Percentiles rank a stretch among this genome's conserved stretches.
Conservation (phyloP, 2,329 filamentous ascomycete genomes). For the Fusarium tuaranense region DNA sequence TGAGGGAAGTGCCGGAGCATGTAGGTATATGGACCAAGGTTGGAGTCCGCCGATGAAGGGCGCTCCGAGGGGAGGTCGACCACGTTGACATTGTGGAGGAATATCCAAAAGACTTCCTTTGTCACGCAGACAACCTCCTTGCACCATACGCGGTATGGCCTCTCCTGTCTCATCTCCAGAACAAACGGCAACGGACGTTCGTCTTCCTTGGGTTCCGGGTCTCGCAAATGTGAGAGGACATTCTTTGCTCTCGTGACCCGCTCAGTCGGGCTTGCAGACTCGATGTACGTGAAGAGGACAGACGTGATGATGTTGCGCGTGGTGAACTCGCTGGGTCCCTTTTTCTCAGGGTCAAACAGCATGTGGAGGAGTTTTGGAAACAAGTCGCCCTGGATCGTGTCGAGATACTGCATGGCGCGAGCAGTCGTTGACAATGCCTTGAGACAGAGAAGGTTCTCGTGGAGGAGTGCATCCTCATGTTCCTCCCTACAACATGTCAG, state of each 20-base stretch:
- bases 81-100: conserved; percentile 93
- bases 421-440: conserved; percentile 96
- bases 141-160: conserved; percentile 94
- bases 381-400: conserved; percentile 81
- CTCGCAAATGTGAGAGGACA: conserved; percentile 83
- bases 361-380: conserved; percentile 89
- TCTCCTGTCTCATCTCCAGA: conserved; percentile 85
- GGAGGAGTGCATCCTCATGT: conserved; percentile 91
- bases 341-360: conserved; percentile 98
- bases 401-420: conserved; percentile 83
- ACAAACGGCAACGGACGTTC: conserved; percentile 87
- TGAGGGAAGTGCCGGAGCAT: conserved; percentile 83
- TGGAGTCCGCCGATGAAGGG: conserved; percentile 46
- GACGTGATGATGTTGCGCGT: conserved; percentile 92
- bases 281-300: conserved; percentile 88
- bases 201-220: conserved; percentile 81
- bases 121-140: conserved; percentile 93
- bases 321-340: conserved; percentile 95
- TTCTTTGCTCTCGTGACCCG: conserved; percentile 76
- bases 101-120: conserved; percentile 99
- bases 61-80: conserved; percentile 71
- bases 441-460: conserved; percentile 91
- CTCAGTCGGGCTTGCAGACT: conserved; percentile 71
- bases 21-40: conserved; percentile 64
- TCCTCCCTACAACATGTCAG: conserved; percentile 75